phyloP scores from a whole-genome alignment of 768 basidiomycete species.

The Tulasnella sp. region DNA sequence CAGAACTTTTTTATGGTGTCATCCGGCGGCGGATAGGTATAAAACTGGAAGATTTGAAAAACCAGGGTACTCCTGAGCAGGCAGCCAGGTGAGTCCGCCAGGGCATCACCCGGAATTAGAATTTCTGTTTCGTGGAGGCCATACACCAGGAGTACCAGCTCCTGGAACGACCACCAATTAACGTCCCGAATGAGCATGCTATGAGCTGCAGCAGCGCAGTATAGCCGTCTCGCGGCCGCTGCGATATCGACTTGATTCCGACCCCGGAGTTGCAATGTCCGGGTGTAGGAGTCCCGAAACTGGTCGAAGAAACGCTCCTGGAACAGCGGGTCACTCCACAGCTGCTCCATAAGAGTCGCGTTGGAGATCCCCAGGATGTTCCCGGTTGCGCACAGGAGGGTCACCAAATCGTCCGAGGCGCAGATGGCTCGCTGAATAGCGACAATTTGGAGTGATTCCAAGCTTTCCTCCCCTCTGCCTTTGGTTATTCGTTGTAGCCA shows the following conservation, averaged over 20 bases:
- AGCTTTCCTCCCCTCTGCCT: not conserved
- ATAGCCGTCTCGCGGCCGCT: not conserved
- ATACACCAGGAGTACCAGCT: not conserved
- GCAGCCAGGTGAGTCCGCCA: not conserved
- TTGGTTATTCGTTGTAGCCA: not conserved
- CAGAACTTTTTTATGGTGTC: not conserved
- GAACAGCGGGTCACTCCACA: not conserved
- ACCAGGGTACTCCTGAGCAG: not conserved
- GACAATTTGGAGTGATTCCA: not conserved
- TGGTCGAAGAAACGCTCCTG: not conserved
- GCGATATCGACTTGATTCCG: not conserved
- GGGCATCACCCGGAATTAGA: not conserved
- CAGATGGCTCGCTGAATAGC: not conserved
- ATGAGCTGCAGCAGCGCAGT: not conserved
- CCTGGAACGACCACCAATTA: not conserved
- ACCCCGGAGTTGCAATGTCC: not conserved
- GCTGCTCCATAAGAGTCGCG: not conserved
- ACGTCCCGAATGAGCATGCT: not conserved
- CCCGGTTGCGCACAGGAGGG: not conserved
- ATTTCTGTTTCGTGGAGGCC: not conserved
- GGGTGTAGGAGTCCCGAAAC: not conserved
- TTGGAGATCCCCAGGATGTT: not conserved
- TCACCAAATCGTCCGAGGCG: not conserved
- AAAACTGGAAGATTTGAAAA: not conserved
- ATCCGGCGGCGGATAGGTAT: not conserved